A percentile compares a stretch with the other conserved stretches of the same genome.
phyloP scores from a whole-genome alignment of 1,284 basidiomycete species.

The Microstroma glucosiphilum region DNA sequence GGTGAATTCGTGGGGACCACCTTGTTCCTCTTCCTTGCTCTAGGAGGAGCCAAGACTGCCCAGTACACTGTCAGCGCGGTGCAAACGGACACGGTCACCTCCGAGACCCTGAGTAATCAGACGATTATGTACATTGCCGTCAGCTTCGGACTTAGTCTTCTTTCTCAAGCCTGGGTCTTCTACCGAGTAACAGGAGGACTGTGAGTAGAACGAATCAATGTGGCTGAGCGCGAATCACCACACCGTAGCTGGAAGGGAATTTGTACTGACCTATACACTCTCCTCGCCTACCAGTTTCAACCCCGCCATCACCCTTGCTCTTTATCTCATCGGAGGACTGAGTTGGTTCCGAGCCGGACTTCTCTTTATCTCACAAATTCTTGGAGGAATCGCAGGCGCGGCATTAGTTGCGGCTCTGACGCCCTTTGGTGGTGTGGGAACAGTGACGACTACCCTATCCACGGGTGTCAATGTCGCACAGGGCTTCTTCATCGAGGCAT shows the following conservation, averaged over 20 bases:
- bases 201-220: conserved; percentile 34
- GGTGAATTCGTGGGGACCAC: conserved; percentile 18
- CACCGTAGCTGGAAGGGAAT: background rate
- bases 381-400: conserved; percentile 54
- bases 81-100: conserved; percentile 7
- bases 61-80: conserved; percentile 1
- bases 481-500: conserved; percentile 52
- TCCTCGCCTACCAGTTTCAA: conserved; percentile 40
- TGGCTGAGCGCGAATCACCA: background rate
- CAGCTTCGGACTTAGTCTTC: conserved; percentile 33
- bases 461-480: conserved; percentile 35
- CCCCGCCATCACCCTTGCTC: conserved; percentile 54
- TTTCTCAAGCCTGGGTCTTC: conserved; percentile 60
- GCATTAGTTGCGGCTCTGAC: conserved; percentile 52
- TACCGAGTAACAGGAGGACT: conserved; percentile 65
- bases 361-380: conserved; percentile 52
- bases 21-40: conserved; percentile 11
- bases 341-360: conserved; percentile 51
- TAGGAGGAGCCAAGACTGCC: conserved; percentile 16
- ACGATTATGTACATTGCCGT: conserved; percentile 35
- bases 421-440: conserved; percentile 46
- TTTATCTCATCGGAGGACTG: conserved; percentile 53
- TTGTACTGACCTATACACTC: background rate
- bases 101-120: conserved; percentile 8
- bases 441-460: conserved; percentile 51